A percentile compares a stretch with the other conserved stretches of the same genome.
Conservation (phyloP, 805 yeast genomes). For the Ogataea trehalophila region DNA sequence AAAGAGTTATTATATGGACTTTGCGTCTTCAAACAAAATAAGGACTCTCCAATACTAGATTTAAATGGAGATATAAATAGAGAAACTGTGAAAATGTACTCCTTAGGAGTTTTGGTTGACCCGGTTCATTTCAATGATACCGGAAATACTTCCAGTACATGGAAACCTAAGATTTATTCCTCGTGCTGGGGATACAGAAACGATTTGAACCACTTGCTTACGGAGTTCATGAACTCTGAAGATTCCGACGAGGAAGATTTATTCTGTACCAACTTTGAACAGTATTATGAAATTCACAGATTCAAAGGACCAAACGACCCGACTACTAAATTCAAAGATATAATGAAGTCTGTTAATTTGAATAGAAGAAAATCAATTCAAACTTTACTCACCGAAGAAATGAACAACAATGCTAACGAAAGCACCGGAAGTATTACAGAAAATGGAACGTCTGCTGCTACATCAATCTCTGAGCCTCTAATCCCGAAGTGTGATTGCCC, state of each 20-base stretch:
- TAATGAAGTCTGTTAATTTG: conserved; percentile 17
- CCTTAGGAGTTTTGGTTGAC: conserved; percentile 58
- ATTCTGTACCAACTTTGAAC: conserved; percentile 16
- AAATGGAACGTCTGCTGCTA: conserved; percentile 15
- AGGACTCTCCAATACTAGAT: conserved; percentile 9
- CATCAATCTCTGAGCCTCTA: conserved; percentile 14
- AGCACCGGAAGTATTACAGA: conserved; percentile 7
- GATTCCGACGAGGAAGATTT: conserved; percentile 14
- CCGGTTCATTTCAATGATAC: conserved; percentile 25
- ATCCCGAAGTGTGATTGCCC: conserved; percentile 3
- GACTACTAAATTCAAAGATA: conserved; percentile 19
- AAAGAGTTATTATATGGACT: conserved; percentile 40
- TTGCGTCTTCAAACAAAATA: conserved; percentile 45
- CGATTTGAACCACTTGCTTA: conserved; percentile 29
- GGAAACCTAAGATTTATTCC: conserved; percentile 40
- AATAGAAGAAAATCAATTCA: conserved; percentile 21
- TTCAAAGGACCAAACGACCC: conserved; percentile 27
- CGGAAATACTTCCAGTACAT: conserved; percentile 14
- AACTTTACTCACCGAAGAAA: conserved; percentile 14
- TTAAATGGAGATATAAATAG: conserved; percentile 30
- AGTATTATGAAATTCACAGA: conserved; percentile 28
- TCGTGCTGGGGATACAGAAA: conserved; percentile 41
- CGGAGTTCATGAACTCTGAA: conserved; percentile 23
- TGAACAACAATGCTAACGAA: conserved; percentile 11
- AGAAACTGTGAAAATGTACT: conserved; percentile 51